Evolutionary conservation across 177 flowering plant genomes (phyloP).

Genomic region (Telopea speciosissima): DNA sequence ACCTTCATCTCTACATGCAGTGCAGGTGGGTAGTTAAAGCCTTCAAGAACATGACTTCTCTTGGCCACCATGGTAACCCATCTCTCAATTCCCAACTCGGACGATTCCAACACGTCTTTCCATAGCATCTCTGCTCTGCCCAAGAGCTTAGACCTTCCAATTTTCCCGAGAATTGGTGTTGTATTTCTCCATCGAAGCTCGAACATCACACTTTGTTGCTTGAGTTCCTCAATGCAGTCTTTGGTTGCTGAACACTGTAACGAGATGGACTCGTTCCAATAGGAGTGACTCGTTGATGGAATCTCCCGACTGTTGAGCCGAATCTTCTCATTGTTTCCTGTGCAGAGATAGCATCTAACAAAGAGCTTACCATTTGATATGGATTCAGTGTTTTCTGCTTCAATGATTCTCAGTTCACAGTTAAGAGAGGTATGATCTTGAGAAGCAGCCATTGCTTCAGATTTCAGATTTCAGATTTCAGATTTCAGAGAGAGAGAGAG

Average conservation of each 20-base stretch:
- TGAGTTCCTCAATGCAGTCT: slow-evolving; percentile 26
- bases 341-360: slow-evolving; percentile 52
- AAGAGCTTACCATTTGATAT: slow-evolving; percentile 32
- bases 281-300: slow-evolving; percentile 21
- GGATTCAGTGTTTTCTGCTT: slow-evolving; percentile 49
- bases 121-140: slow-evolving; percentile 31
- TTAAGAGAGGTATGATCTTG: slow-evolving; percentile 29
- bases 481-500: neutral
- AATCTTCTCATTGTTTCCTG: slow-evolving; percentile 37
- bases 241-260: slow-evolving; percentile 41
- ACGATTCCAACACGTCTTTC: slow-evolving; percentile 35
- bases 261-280: slow-evolving; percentile 47
- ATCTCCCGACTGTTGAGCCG: slow-evolving; percentile 41
- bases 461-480: neutral
- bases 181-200: slow-evolving; percentile 56
- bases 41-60: slow-evolving; percentile 4
- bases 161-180: slow-evolving; percentile 17
- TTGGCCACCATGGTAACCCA: slow-evolving; percentile 27
- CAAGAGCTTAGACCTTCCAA: slow-evolving; percentile 26
- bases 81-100: slow-evolving; percentile 28
- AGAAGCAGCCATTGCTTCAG: slow-evolving; percentile 24
- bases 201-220: slow-evolving; percentile 41
- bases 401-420: slow-evolving; percentile 52
- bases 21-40: slow-evolving; percentile 26
- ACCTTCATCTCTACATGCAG: slow-evolving; percentile 35